A percentile compares a stretch with the other conserved stretches of the same genome.
Evolutionary conservation across 2,329 filamentous ascomycete genomes (phyloP).

Genomic region (Zelopaecilomyces penicillatus): DNA sequence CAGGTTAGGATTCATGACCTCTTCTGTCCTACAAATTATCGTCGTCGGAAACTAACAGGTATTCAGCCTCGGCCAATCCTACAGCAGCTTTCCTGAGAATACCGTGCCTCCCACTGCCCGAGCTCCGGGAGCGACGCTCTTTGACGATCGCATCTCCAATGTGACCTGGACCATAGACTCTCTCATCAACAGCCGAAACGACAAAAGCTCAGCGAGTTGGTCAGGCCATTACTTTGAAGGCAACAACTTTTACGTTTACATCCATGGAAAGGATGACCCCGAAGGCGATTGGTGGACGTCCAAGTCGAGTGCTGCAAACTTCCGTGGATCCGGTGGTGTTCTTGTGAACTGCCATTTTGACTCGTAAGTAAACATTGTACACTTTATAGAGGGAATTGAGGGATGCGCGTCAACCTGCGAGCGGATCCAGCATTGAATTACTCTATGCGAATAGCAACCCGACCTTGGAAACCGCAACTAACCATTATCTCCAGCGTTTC

Average conservation of each 20-base stretch:
- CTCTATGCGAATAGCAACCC: no score
- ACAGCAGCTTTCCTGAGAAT: not conserved
- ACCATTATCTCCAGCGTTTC: constrained; percentile 54
- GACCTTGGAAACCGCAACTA: constrained; percentile 6
- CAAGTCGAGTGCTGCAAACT: constrained; percentile 30
- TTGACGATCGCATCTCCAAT: constrained; percentile 74
- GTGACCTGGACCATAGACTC: constrained; percentile 49
- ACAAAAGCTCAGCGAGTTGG: constrained; percentile 16
- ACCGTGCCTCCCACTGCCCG: constrained; percentile 1
- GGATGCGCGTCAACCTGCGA: no score
- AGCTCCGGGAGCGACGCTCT: constrained; percentile 48
- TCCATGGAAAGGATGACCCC: constrained; percentile 71
- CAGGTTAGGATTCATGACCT: constrained; percentile 11
- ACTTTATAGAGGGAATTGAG: no score
- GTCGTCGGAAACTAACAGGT: no score
- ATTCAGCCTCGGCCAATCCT: no score
- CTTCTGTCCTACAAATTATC: no score
- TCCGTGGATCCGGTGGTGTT: constrained; percentile 62
- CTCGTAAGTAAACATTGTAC: constrained; percentile 33
- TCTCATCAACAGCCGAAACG: constrained; percentile 9
- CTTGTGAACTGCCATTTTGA: constrained; percentile 95
- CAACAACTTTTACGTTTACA: constrained; percentile 85
- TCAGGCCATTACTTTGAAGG: constrained; percentile 76
- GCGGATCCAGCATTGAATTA: no score
- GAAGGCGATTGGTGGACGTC: constrained; percentile 64